Conservation (phyloP, 768 basidiomycete genomes). For the Phaffia australis region DNA sequence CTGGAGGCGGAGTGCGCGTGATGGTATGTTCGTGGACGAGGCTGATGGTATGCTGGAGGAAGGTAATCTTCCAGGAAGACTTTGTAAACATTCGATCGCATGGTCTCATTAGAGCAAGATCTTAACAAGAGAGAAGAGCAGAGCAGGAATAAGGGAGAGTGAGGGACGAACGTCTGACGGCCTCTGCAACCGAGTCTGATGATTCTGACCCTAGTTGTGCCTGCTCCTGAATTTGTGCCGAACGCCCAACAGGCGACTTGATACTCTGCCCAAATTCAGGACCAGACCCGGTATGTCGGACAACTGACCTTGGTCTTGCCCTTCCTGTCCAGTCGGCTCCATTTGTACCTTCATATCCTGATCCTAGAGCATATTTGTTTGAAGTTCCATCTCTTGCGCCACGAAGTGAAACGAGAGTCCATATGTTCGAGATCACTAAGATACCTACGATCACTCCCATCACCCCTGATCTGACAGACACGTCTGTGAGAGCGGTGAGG, state of each 20-base stretch:
- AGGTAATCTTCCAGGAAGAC: too few relatives aligned
- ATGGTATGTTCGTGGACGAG: too few relatives aligned
- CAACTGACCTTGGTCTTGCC: neutral
- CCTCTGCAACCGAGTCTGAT: conserved; percentile 23
- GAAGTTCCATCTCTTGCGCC: neutral
- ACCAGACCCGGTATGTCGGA: neutral
- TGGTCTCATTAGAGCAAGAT: too few relatives aligned
- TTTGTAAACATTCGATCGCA: too few relatives aligned
- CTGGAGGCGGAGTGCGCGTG: too few relatives aligned
- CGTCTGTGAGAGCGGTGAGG: conserved; percentile 23
- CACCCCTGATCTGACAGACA: conserved; percentile 44
- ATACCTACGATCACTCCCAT: conserved; percentile 61
- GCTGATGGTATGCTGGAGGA: too few relatives aligned
- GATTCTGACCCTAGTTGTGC: neutral
- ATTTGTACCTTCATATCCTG: too few relatives aligned
- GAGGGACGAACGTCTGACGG: conserved; percentile 12
- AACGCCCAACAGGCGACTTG: too few relatives aligned
- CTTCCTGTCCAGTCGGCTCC: neutral
- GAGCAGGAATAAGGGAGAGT: neutral
- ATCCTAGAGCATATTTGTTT: neutral
- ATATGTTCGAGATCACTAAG: conserved; percentile 67
- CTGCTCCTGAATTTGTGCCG: too few relatives aligned
- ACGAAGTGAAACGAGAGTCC: conserved; percentile 45
- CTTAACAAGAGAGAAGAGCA: neutral
- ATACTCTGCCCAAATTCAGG: neutral